Evolutionary conservation across 225 moss, liverwort and hornwort genomes (phyloP).

Genomic region (Polytrichum commune): DNA sequence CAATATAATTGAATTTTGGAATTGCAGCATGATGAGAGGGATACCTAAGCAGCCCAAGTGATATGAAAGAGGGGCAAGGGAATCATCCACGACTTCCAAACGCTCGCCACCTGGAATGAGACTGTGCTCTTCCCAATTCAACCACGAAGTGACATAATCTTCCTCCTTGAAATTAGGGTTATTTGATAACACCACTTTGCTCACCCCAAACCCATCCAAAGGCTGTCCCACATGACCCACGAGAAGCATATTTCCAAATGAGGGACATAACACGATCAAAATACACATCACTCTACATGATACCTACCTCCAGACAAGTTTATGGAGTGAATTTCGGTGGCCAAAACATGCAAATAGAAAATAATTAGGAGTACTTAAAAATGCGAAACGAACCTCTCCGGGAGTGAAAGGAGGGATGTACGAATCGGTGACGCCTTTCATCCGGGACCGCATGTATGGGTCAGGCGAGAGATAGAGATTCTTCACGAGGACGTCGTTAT

Average conservation of each 20-base stretch:
- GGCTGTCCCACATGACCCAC: conserved; percentile 36
- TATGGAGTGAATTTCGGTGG: no score
- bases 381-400: conserved; percentile 26
- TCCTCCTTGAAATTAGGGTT: conserved; percentile 58
- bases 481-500: conserved; percentile 45
- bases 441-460: conserved; percentile 54
- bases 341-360: no score
- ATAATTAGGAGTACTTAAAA: no score
- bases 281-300: no score
- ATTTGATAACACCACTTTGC: conserved; percentile 74
- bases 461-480: conserved; percentile 54
- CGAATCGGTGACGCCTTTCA: conserved; percentile 33
- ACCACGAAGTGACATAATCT: conserved; percentile 61
- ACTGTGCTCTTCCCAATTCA: conserved; percentile 78
- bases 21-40: no score
- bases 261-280: no score
- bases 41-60: conserved; percentile 58
- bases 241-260: no score
- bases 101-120: conserved; percentile 33
- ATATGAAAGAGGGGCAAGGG: conserved; percentile 63
- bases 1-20: no score
- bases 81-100: conserved; percentile 46
- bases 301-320: no score
- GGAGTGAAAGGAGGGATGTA: conserved; percentile 38
- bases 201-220: conserved; percentile 61